Evolutionary conservation across 2,329 filamentous ascomycete species (phyloP), one percentile per base, ranked within the genome.

Genomic region (Macroventuria anomochaeta): DNA sequence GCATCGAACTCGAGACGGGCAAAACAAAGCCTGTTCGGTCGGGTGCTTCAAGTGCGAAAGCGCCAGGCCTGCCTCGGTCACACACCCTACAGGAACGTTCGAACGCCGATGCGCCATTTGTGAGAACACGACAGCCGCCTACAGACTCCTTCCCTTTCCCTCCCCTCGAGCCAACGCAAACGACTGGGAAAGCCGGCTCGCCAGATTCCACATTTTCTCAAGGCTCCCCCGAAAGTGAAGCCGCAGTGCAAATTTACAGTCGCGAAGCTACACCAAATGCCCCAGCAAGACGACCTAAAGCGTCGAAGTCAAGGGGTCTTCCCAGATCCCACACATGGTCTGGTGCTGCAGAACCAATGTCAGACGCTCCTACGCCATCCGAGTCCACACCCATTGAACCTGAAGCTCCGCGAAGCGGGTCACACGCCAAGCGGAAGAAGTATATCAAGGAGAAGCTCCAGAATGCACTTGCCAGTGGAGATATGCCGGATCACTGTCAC

Each of bases 401-500:
- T 13, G 54, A 53, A 11, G 62, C 63, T 23, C 63, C 65, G 51
- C 74, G 79, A 49, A 80, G 77, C 68, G 81, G 73, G 62, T 79
- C 74, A 72, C 83, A 75, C 76, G 83, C 73, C 79, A 87, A 81
- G 83, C 89, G 81, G 81, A 88, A 77, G 73, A 89, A 90, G 59
- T 77, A 82, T 50, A 85, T 87, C 41, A 79, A 83, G 59, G 79
- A 82, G 20, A 80, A 80, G 42, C 71, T 87, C 18, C 77, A 84
- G 34, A 73, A 77, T 50, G 81, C 83, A 18, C 87, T 97, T 47
- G 82, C 82, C n/a, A 85, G 86, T 48, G 95, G 95, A 5, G 85
- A 92, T 61, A 88, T 93, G 80, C 95, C 95, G 0, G 88, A 89
- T 1, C 97, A 88, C 68, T 99, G 95, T 73, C 85, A 85, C 59